These are phyloP conservation scores for Arthrobotrys sphaeroides DNA, from an alignment of 2,329 filamentous ascomycete species.

Conservation along the genomic window DNA sequence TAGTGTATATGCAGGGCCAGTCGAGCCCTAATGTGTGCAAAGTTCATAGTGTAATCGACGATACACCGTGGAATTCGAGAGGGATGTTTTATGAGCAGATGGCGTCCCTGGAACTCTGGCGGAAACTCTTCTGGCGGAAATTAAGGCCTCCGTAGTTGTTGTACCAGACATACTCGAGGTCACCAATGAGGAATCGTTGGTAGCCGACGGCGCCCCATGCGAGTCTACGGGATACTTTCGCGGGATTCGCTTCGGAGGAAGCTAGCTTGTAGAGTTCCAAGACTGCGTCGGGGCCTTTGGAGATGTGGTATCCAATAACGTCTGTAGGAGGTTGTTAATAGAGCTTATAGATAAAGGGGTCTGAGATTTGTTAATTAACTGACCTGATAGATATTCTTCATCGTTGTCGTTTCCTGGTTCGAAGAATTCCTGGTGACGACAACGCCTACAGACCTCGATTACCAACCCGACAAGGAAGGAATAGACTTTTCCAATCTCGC, in stretches of 20 bases:
- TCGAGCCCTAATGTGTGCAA: background rate
- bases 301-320: constrained; percentile 53
- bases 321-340: constrained; percentile 7
- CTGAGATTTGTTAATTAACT: background rate
- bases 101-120: constrained; percentile 35
- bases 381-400: constrained; percentile 53
- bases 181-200: constrained; percentile 53
- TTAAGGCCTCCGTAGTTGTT: constrained; percentile 45
- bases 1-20: background rate
- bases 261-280: constrained; percentile 44
- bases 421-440: constrained; percentile 52
- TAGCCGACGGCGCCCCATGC: constrained; percentile 53
- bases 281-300: constrained; percentile 45
- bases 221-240: constrained; percentile 40
- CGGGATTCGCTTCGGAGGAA: constrained; percentile 29
- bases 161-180: constrained; percentile 54
- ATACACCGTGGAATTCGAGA: background rate
- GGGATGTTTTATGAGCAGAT: constrained; percentile 20
- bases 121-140: constrained; percentile 50
- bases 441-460: constrained; percentile 44
- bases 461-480: constrained; percentile 50
- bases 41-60: background rate
- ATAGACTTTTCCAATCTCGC: constrained; percentile 52
- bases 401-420: constrained; percentile 47
- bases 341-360: background rate